Percentiles rank a stretch among this genome's conserved stretches.
Conservation (phyloP, 2,329 filamentous ascomycete species). For the Cercospora sp. region DNA sequence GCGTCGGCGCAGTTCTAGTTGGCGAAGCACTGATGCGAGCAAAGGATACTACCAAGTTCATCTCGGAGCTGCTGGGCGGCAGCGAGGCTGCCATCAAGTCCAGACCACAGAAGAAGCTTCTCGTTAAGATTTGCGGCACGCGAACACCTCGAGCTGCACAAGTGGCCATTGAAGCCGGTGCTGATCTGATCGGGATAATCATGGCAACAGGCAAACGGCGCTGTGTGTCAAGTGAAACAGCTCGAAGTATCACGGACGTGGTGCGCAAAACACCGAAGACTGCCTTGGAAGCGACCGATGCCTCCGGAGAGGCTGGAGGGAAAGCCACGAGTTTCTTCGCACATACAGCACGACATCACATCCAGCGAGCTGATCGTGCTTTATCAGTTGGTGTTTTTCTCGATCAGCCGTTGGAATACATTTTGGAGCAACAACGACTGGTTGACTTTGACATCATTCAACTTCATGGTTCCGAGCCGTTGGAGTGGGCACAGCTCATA, state of each 20-base stretch:
- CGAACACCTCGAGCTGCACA: constrained; percentile 77
- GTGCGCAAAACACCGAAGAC: constrained; percentile 61
- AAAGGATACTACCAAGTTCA: constrained; percentile 77
- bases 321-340: constrained; percentile 70
- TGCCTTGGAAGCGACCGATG: constrained; percentile 26
- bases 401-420: constrained; percentile 80
- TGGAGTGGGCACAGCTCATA: constrained; percentile 88
- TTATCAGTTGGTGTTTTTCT: constrained; percentile 92
- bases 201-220: constrained; percentile 79
- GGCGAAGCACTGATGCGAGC: constrained; percentile 96
- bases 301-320: constrained; percentile 22
- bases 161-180: constrained; percentile 79
- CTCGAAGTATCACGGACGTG: constrained; percentile 74
- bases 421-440: constrained; percentile 73
- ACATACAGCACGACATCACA: constrained; percentile 48
- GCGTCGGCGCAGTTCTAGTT: constrained; percentile 89
- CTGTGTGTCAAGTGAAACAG: constrained; percentile 75
- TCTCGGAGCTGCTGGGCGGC: constrained; percentile 74
- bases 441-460: constrained; percentile 86
- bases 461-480: constrained; percentile 84
- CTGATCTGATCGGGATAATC: constrained; percentile 91
- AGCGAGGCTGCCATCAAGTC: constrained; percentile 35
- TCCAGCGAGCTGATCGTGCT: constrained; percentile 60
- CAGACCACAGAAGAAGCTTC: constrained; percentile 46
- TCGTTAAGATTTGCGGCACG: constrained; percentile 96